These are phyloP conservation scores for Pilasporangium apinafurcum DNA, from an alignment of 352 stramenopile species.

Conservation along the genomic window DNA sequence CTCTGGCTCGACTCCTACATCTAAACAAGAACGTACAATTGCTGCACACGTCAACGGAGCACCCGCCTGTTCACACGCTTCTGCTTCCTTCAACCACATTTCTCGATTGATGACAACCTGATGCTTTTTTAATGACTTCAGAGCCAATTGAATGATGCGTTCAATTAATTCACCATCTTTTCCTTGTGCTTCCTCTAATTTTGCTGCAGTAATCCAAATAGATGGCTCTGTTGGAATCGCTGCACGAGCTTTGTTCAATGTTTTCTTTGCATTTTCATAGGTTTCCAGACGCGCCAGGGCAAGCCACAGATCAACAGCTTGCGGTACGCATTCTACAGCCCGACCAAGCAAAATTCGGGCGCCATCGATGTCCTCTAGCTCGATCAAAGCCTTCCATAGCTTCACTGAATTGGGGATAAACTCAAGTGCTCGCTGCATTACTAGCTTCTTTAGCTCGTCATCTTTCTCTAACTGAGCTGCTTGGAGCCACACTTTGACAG, in stretches of 20 bases:
- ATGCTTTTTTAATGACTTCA: conserved; percentile 87
- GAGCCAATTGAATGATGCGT: conserved; percentile 71
- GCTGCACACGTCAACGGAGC: conserved; percentile 92
- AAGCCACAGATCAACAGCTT: conserved; percentile 98
- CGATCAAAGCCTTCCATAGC: conserved; percentile 98
- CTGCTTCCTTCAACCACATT: conserved; percentile 96
- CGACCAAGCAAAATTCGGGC: conserved; percentile 93
- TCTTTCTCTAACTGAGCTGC: conserved; percentile 93
- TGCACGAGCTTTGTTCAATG: conserved; percentile 94
- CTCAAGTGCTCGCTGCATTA: conserved; percentile 90
- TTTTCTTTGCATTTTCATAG: conserved; percentile 97
- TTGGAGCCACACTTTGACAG: conserved; percentile 95
- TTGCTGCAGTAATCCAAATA: conserved; percentile 98
- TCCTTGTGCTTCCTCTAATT: conserved; percentile 97
- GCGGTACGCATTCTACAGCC: conserved; percentile 98
- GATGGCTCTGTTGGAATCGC: conserved; percentile 94
- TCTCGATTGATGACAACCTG: conserved; percentile 92
- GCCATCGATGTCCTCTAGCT: conserved; percentile 96
- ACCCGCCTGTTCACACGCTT: conserved; percentile 88
- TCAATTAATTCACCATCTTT: conserved; percentile 84
- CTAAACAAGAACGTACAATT: conserved; percentile 92
- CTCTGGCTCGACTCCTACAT: conserved; percentile 94
- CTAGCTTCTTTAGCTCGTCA: conserved; percentile 85
- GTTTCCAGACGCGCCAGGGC: conserved; percentile 96
- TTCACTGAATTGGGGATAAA: conserved; percentile 96